phyloP scores from a whole-genome alignment of 225 moss, liverwort and hornwort genomes.

The Physcomitrium patens region DNA sequence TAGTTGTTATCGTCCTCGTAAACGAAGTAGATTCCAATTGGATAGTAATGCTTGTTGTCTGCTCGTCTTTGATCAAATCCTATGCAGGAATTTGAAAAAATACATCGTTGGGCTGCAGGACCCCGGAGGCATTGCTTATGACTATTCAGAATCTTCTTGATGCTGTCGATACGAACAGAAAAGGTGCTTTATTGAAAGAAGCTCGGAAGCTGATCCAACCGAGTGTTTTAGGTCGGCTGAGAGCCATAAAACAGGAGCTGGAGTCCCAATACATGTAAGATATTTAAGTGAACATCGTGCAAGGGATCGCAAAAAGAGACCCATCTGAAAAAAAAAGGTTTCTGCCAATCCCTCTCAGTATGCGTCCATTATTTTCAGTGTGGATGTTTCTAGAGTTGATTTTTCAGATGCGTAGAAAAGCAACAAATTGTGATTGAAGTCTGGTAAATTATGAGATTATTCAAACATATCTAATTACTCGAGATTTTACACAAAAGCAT shows the following conservation, averaged over 20 bases:
- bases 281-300: not conserved
- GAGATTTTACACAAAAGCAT: no score
- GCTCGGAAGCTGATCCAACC: slow-evolving; percentile 87
- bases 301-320: not conserved
- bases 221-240: slow-evolving; percentile 69
- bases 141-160: slow-evolving; percentile 77
- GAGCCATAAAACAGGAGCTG: slow-evolving; percentile 58
- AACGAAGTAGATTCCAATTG: not conserved
- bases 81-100: slow-evolving; percentile 5
- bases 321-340: no score
- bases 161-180: slow-evolving; percentile 74
- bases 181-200: slow-evolving; percentile 79
- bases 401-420: no score
- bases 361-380: no score
- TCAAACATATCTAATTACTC: no score
- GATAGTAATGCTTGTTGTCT: not conserved
- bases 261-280: slow-evolving; percentile 68
- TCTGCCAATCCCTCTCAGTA: no score
- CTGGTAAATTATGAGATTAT: no score
- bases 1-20: not conserved
- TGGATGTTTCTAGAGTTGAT: no score
- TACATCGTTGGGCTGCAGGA: slow-evolving; percentile 53
- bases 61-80: not conserved
- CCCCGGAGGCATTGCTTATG: slow-evolving; percentile 61
- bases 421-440: no score